A percentile compares a stretch with the other conserved stretches of the same genome.
Conservation (phyloP, 2,329 filamentous ascomycete species). For the Curvularia sp. region DNA sequence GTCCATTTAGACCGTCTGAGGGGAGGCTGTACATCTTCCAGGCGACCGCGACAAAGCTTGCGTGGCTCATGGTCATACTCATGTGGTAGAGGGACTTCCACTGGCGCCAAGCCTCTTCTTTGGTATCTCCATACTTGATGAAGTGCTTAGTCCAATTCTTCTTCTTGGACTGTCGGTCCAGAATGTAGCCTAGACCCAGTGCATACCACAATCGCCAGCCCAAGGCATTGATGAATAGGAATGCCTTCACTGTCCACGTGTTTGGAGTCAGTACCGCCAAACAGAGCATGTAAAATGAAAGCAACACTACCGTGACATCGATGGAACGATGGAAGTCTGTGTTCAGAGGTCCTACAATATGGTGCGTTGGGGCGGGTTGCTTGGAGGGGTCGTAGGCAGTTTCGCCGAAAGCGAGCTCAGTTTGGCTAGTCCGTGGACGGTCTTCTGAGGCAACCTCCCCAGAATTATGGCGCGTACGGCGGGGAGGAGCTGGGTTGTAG, state of each 20-base stretch:
- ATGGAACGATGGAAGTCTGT: conserved; percentile 87
- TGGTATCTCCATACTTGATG: conserved; percentile 91
- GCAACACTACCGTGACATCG: conserved; percentile 79
- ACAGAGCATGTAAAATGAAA: conserved; percentile 76
- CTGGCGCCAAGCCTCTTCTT: conserved; percentile 92
- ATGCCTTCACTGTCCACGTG: conserved; percentile 73
- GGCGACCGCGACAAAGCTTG: conserved; percentile 85
- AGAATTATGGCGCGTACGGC: conserved; percentile 61
- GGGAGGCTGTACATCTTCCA: conserved; percentile 98
- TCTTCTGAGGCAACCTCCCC: conserved; percentile 51
- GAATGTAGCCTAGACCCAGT: conserved; percentile 81
- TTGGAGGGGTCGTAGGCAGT: conserved; percentile 53
- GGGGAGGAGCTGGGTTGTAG: conserved; percentile 88
- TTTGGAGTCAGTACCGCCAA: conserved; percentile 79
- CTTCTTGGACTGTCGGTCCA: conserved; percentile 83
- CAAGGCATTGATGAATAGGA: conserved; percentile 83
- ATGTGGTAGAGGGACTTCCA: conserved; percentile 97
- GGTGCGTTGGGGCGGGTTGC: conserved; percentile 75
- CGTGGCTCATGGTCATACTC: conserved; percentile 87
- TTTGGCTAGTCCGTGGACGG: conserved; percentile 46
- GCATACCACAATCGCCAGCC: conserved; percentile 92
- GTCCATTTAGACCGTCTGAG: conserved; percentile 83
- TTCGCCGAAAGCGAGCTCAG: conserved; percentile 48
- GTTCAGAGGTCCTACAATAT: conserved; percentile 81
- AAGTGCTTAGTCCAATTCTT: conserved; percentile 98